Evolutionary conservation across 2,329 filamentous ascomycete genomes (phyloP), one percentile per base, ranked within the genome.

Genomic region (Cylindrodendrum hubeiense): DNA sequence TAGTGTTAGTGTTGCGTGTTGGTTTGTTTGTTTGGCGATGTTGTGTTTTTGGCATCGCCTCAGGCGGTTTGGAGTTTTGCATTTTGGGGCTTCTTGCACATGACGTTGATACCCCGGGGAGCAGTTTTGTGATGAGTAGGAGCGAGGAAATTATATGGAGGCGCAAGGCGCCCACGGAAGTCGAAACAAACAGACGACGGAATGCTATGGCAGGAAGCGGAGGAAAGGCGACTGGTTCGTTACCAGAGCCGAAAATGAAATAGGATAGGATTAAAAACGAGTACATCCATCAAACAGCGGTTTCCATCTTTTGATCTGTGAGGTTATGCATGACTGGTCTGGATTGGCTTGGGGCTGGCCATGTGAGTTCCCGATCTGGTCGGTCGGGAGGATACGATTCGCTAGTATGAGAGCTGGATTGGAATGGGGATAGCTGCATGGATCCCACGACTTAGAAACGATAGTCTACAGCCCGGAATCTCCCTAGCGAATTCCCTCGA

Each of bases 21-120:
- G 28, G 21, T 39, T 30, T 37, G 3, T 19, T 39, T 47, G 37
- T 37, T 21, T 37, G 30, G 17, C 28, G 30, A 13, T 5, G 5
- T 6, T 53, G 22, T 37, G 22, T 47, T 41, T 39, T 53, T 47
- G 56, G n/a, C 43, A 54, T 41, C 41, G 12, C 30, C 28, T 3
- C 13, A 22, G 57, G 41, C n/a, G 34, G 41, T 39, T 60, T 28
- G 58, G 59, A 41, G 43, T 50, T 50, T 49, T 50, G 59, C 51
- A 62, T 51, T 37, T 55, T 54, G 13, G 43, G 43, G 51, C 33
- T 56, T 60, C 30, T 53, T 60, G 49, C 57, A 60, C 33, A 62
- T 43, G 50, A 30, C 21, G 17, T 34, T 41, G 51, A 49, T 61
- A 62, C 53, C 51, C 59, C 22, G n/a, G 50, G 57, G 43, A 43